Percentiles rank a stretch among this genome's conserved stretches.
Evolutionary conservation across 129 eudicot species (phyloP).

Genomic region (Chrysanthemum lavandulifolium): DNA sequence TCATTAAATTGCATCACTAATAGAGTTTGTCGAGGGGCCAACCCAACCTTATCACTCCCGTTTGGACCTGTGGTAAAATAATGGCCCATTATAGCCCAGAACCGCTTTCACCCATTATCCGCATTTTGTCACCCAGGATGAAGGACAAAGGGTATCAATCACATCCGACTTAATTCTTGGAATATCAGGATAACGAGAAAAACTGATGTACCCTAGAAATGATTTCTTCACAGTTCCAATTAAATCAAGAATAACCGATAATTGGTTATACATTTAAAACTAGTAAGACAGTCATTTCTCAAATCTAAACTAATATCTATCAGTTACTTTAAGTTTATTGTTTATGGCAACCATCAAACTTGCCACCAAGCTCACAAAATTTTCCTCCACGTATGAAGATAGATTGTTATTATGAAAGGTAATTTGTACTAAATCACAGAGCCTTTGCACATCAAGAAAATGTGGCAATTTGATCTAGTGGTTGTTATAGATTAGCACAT

Average conservation of each 20-base stretch:
- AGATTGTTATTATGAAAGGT: slow-evolving; percentile 10
- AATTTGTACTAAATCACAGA: neutral
- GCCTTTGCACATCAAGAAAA: neutral
- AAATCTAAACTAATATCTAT: neutral
- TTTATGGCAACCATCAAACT: slow-evolving; percentile 13
- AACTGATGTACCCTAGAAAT: neutral
- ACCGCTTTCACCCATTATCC: too few relatives aligned
- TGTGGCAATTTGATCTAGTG: neutral
- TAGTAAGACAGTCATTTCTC: neutral
- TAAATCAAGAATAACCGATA: neutral
- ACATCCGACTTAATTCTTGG: neutral
- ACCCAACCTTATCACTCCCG: too few relatives aligned
- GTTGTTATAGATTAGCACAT: neutral
- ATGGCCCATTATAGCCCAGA: too few relatives aligned
- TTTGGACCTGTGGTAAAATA: too few relatives aligned
- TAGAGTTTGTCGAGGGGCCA: too few relatives aligned
- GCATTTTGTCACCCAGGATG: neutral
- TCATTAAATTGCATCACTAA: too few relatives aligned
- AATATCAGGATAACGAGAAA: neutral
- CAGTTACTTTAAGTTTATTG: neutral
- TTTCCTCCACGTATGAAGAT: slow-evolving; percentile 4
- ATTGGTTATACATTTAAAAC: neutral
- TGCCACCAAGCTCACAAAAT: slow-evolving; percentile 8
- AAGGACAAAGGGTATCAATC: neutral
- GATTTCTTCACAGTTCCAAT: slow-evolving; percentile 5